Percentiles rank a stretch among this genome's conserved stretches.
Evolutionary conservation across 2,329 filamentous ascomycete genomes (phyloP).

Genomic region (Alternaria rosae): DNA sequence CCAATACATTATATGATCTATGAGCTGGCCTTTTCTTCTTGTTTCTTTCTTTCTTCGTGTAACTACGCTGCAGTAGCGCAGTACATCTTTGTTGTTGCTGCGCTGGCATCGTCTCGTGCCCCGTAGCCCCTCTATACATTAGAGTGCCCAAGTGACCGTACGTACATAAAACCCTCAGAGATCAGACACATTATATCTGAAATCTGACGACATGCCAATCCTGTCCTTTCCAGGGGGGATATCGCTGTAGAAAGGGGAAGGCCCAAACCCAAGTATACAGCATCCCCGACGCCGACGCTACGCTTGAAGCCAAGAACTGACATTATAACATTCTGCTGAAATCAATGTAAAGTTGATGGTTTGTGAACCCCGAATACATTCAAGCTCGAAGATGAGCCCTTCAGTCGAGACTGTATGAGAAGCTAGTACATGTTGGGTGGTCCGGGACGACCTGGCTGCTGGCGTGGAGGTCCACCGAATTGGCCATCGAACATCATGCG

Average conservation of each 20-base stretch:
- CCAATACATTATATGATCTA: conserved; percentile 2
- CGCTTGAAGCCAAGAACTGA: conserved; percentile 7
- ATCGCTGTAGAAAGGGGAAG: conserved; percentile 2
- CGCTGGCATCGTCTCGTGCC: not conserved
- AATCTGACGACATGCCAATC: not conserved
- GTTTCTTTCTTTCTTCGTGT: not conserved
- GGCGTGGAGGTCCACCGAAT: conserved; percentile 41
- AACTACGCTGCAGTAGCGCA: conserved; percentile 3
- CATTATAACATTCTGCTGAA: conserved; percentile 4
- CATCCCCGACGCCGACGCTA: conserved; percentile 12
- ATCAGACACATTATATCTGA: not conserved
- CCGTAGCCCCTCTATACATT: not conserved
- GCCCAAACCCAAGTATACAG: conserved; percentile 5
- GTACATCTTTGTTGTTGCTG: not conserved
- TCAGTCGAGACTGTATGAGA: not conserved
- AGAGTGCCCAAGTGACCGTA: not conserved
- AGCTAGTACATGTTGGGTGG: conserved; percentile 46
- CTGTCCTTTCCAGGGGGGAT: not conserved
- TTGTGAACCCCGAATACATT: not conserved
- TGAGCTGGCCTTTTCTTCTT: conserved; percentile 7
- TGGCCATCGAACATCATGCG: conserved; percentile 49
- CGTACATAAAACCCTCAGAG: not conserved
- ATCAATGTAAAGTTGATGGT: conserved; percentile 4
- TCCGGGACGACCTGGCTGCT: conserved; percentile 38
- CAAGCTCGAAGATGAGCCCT: not conserved